phyloP scores from a whole-genome alignment of 2,329 filamentous ascomycete genomes.

The Mycosphaerella arachidis region DNA sequence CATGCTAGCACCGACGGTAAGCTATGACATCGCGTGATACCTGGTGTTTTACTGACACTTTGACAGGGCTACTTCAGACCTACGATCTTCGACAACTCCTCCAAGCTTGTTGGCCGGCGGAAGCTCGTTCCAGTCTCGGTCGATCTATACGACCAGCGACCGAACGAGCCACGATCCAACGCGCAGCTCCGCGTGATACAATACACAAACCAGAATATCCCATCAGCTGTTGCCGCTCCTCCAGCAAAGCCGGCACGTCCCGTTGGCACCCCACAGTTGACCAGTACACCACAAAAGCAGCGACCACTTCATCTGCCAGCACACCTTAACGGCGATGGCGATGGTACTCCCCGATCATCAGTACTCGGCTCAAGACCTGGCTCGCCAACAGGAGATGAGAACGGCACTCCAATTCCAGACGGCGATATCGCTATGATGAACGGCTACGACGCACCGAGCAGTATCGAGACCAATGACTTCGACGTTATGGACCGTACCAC shows the following conservation, averaged over 20 bases:
- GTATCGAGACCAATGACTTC: constrained; percentile 42
- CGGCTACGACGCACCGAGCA: neutral
- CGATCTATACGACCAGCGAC: constrained; percentile 87
- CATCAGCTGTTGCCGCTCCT: constrained; percentile 38
- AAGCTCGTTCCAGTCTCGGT: constrained; percentile 82
- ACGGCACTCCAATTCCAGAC: constrained; percentile 59
- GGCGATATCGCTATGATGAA: constrained; percentile 41
- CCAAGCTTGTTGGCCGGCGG: constrained; percentile 73
- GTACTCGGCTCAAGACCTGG: constrained; percentile 57
- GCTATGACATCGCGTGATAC: constrained; percentile 11
- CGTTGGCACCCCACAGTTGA: constrained; percentile 23
- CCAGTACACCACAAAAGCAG: constrained; percentile 28
- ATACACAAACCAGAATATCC: constrained; percentile 43
- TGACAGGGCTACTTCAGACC: constrained; percentile 78
- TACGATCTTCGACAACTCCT: constrained; percentile 73
- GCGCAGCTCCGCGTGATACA: constrained; percentile 69
- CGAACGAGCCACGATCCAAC: constrained; percentile 82
- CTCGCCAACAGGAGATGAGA: constrained; percentile 77
- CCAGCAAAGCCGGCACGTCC: constrained; percentile 44
- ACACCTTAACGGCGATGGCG: constrained; percentile 62
- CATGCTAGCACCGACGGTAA: constrained; percentile 78
- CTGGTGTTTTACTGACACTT: neutral
- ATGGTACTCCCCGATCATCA: constrained; percentile 76
- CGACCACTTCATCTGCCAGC: constrained; percentile 60
- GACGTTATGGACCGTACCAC: constrained; percentile 74